A percentile compares a stretch with the other conserved stretches of the same genome.
Evolutionary conservation across 768 basidiomycete genomes (phyloP).

Genomic region (Pulveroboletus frians): DNA sequence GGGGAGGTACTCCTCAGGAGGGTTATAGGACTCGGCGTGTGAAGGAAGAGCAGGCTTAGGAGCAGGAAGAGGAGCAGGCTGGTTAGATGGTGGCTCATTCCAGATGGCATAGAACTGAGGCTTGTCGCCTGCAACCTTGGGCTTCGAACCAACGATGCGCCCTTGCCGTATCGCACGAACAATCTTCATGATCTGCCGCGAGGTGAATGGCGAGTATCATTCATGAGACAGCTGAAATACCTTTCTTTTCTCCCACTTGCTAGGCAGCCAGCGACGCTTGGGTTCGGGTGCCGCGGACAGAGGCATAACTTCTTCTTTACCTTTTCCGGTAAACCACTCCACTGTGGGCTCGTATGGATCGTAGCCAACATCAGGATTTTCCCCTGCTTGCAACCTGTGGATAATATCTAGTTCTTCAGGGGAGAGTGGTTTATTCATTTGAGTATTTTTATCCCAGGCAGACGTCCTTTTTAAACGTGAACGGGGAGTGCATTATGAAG

Average conservation of each 20-base stretch:
- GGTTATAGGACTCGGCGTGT: conserved; percentile 97
- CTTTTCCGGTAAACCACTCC: conserved; percentile 97
- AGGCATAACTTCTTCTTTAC: conserved; percentile 93
- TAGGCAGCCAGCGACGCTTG: conserved; percentile 93
- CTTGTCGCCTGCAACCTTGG: conserved; percentile 60
- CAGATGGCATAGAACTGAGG: conserved; percentile 84
- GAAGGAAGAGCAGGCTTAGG: conserved; percentile 87
- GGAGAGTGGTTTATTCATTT: conserved; percentile 81
- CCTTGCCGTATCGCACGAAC: conserved; percentile 97
- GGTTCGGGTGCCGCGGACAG: conserved; percentile 88
- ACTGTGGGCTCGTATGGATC: conserved; percentile 91
- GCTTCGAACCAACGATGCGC: conserved; percentile 86
- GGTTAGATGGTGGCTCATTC: conserved; percentile 69
- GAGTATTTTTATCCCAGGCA: conserved; percentile 84
- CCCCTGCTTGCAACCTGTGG: conserved; percentile 78
- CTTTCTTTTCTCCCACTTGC: conserved; percentile 99
- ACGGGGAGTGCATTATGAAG: background rate
- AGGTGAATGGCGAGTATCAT: conserved; percentile 1
- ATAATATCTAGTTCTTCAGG: conserved; percentile 94
- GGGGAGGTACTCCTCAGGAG: conserved; percentile 93
- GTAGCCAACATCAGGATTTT: conserved; percentile 86
- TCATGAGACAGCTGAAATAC: conserved; percentile 34
- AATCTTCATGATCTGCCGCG: conserved; percentile 93
- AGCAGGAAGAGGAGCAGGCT: conserved; percentile 86
- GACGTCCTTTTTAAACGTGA: conserved; percentile 58